phyloP scores from a whole-genome alignment of 2,329 filamentous ascomycete species.

The Coniella lustricola region DNA sequence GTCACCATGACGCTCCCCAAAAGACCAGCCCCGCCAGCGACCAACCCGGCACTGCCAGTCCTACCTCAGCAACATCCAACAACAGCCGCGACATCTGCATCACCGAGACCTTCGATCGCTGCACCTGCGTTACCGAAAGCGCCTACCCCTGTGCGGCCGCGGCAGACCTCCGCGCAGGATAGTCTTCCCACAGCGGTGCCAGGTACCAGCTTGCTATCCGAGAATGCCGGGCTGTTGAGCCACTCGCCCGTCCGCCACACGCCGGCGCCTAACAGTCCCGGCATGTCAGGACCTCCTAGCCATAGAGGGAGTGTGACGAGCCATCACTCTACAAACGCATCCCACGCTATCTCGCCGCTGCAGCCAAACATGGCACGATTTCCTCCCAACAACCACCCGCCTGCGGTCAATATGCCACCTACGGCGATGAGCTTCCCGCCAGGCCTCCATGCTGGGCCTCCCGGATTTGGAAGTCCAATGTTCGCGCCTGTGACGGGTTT shows the following conservation, averaged over 20 bases:
- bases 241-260: slow-evolving; percentile 54
- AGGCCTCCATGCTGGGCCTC: slow-evolving; percentile 31
- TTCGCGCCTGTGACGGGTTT: slow-evolving; percentile 37
- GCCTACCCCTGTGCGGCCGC: slow-evolving; percentile 68
- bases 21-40: slow-evolving; percentile 33
- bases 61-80: slow-evolving; percentile 52
- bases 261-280: slow-evolving; percentile 58
- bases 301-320: slow-evolving; percentile 49
- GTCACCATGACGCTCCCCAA: slow-evolving; percentile 30
- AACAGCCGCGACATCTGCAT: slow-evolving; percentile 49
- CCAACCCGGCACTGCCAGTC: slow-evolving; percentile 38
- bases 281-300: slow-evolving; percentile 54
- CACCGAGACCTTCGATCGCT: slow-evolving; percentile 71
- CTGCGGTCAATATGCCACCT: slow-evolving; percentile 49
- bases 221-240: slow-evolving; percentile 45
- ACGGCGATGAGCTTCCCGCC: slow-evolving; percentile 52
- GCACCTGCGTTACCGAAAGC: slow-evolving; percentile 79
- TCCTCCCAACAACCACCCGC: slow-evolving; percentile 23
- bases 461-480: slow-evolving; percentile 47
- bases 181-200: slow-evolving; percentile 58
- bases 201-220: slow-evolving; percentile 56
- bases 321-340: slow-evolving; percentile 20
- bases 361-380: slow-evolving; percentile 40
- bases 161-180: slow-evolving; percentile 74
- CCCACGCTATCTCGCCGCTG: slow-evolving; percentile 58